Conservation (phyloP, 1,284 basidiomycete species). For the Mycena citricolor region DNA sequence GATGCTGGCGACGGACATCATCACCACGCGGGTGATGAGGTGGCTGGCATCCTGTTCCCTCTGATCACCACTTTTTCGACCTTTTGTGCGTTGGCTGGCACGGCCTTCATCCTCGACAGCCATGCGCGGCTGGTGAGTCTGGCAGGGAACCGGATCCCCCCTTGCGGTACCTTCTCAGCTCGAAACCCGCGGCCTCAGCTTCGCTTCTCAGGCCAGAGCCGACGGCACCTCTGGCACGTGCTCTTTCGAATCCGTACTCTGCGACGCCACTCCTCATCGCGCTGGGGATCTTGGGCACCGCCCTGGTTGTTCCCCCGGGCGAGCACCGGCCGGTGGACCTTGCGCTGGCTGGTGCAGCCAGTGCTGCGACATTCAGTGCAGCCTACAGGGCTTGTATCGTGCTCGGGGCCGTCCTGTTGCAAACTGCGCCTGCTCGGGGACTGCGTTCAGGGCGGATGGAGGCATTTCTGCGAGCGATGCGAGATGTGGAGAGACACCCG, state of each 20-base stretch:
- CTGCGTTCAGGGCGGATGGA: constrained; percentile 68
- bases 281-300: constrained; percentile 41
- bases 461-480: constrained; percentile 72
- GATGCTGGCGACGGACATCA: constrained; percentile 55
- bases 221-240: constrained; percentile 37
- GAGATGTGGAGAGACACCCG: constrained; percentile 80
- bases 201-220: constrained; percentile 31
- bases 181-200: constrained; percentile 38
- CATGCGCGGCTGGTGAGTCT: constrained; percentile 60
- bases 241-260: constrained; percentile 56
- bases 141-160: constrained; percentile 51
- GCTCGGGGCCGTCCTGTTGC: constrained; percentile 81
- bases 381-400: constrained; percentile 79
- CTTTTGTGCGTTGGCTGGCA: constrained; percentile 51
- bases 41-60: constrained; percentile 63
- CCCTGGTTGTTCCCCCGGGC: constrained; percentile 46
- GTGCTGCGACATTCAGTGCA: constrained; percentile 75
- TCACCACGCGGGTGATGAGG: constrained; percentile 47
- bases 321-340: constrained; percentile 74
- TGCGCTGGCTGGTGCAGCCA: constrained; percentile 69
- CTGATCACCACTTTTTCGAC: constrained; percentile 59
- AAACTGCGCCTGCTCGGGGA: constrained; percentile 77
- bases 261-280: constrained; percentile 44
- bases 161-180: constrained; percentile 42
- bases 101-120: constrained; percentile 62